Conservation (phyloP, 1,284 basidiomycete genomes). For the Schizophyllum commune region DNA sequence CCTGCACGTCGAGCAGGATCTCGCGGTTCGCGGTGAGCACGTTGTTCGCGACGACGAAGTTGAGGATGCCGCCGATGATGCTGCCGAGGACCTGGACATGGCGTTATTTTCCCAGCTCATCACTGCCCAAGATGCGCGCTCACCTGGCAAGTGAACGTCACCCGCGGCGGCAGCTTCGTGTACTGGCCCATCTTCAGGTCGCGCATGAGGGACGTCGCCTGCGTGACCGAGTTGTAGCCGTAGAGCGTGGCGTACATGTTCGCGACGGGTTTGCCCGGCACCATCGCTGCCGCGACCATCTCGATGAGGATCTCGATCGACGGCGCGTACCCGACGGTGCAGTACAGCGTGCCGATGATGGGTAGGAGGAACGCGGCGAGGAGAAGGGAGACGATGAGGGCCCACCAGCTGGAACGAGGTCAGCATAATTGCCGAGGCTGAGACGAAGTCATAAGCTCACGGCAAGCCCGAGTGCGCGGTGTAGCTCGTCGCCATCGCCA, state of each 20-base stretch:
- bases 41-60: conserved; percentile 34
- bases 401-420: background rate
- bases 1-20: conserved; percentile 32
- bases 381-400: background rate
- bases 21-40: conserved; percentile 35
- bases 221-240: conserved; percentile 18
- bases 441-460: conserved; percentile 21
- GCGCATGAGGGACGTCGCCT: conserved; percentile 21
- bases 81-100: background rate
- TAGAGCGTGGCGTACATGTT: conserved; percentile 12
- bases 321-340: conserved; percentile 31
- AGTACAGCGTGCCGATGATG: conserved; percentile 46
- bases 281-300: conserved; percentile 33
- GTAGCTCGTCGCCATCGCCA: conserved; percentile 45
- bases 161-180: conserved; percentile 42
- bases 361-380: conserved; percentile 44
- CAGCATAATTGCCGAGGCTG: background rate
- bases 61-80: conserved; percentile 10
- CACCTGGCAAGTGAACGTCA: conserved; percentile 38
- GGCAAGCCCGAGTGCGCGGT: conserved; percentile 43
- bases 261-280: conserved; percentile 29
- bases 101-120: background rate
- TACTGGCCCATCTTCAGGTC: conserved; percentile 18
- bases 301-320: conserved; percentile 25
- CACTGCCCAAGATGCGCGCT: background rate